Percentiles rank a stretch among this genome's conserved stretches.
These are phyloP conservation scores for Phialemonium atrogriseum DNA, from an alignment of 2,329 filamentous ascomycete species.

Conservation along the genomic window DNA sequence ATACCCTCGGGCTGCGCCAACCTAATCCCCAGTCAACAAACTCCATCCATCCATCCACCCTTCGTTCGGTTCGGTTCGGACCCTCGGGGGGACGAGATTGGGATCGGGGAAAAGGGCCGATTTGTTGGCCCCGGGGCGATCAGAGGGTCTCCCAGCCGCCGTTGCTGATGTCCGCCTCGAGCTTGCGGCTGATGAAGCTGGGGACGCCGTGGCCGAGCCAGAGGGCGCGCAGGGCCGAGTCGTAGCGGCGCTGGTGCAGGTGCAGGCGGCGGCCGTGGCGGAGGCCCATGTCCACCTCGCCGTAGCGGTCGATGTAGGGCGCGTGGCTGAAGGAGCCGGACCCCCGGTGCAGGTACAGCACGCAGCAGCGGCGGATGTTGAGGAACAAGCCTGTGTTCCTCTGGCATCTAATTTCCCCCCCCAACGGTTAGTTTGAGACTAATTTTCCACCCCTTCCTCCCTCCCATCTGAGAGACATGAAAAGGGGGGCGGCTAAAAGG, in stretches of 20 bases:
- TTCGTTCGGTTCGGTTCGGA: too few relatives aligned
- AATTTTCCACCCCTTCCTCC: neutral
- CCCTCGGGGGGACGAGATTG: too few relatives aligned
- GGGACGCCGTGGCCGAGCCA: slow-evolving; percentile 85
- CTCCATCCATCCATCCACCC: too few relatives aligned
- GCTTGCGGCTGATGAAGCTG: slow-evolving; percentile 77
- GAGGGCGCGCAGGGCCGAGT: slow-evolving; percentile 73
- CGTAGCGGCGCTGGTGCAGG: slow-evolving; percentile 89
- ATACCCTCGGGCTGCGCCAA: too few relatives aligned
- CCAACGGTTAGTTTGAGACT: slow-evolving; percentile 15
- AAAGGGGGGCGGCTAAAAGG: neutral
- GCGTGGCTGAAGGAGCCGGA: slow-evolving; percentile 81
- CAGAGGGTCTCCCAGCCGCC: slow-evolving; percentile 93
- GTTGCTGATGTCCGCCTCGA: slow-evolving; percentile 94
- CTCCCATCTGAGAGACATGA: too few relatives aligned
- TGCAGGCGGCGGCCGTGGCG: slow-evolving; percentile 82
- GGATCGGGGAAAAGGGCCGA: too few relatives aligned
- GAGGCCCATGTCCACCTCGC: slow-evolving; percentile 88
- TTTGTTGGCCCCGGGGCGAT: too few relatives aligned
- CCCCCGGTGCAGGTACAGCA: slow-evolving; percentile 74
- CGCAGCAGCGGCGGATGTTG: slow-evolving; percentile 91
- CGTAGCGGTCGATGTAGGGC: slow-evolving; percentile 92
- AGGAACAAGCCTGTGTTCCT: slow-evolving; percentile 88
- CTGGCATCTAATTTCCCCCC: slow-evolving; percentile 66
- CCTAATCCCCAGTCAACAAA: too few relatives aligned